These are phyloP conservation scores for Pseudocercospora vitis DNA, from an alignment of 2,329 filamentous ascomycete species.

Conservation along the genomic window DNA sequence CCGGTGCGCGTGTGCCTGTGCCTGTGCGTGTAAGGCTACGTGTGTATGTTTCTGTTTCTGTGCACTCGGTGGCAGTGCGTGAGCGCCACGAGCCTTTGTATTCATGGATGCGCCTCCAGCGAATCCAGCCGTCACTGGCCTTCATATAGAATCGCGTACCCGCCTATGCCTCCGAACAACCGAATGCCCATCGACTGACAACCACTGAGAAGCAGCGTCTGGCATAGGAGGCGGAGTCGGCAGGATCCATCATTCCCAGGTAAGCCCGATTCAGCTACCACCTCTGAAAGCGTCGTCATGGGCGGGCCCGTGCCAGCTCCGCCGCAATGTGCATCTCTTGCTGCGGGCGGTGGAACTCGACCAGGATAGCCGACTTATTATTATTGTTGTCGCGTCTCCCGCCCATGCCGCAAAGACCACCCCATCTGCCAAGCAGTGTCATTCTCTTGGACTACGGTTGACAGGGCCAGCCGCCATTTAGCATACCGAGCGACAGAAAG, in stretches of 20 bases:
- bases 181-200: neutral
- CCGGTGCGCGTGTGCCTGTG: neutral
- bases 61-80: neutral
- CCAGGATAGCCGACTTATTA: conserved; percentile 2
- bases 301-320: neutral
- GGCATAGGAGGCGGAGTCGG: neutral
- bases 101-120: neutral
- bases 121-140: neutral
- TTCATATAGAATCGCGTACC: neutral
- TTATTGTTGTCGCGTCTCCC: conserved; percentile 4
- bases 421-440: conserved; percentile 4
- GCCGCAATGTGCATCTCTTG: neutral
- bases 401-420: conserved; percentile 1
- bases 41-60: neutral
- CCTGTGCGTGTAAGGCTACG: no score
- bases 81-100: neutral
- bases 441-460: conserved; percentile 11
- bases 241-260: neutral
- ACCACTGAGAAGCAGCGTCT: neutral
- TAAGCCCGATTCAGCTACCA: neutral
- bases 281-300: neutral
- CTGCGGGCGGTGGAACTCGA: neutral
- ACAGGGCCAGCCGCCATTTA: no score
- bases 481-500: neutral
- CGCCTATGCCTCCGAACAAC: neutral